Evolutionary conservation across 495 filamentous ascomycete species (phyloP).

Genomic region (Aspergillus saccharolyticus): DNA sequence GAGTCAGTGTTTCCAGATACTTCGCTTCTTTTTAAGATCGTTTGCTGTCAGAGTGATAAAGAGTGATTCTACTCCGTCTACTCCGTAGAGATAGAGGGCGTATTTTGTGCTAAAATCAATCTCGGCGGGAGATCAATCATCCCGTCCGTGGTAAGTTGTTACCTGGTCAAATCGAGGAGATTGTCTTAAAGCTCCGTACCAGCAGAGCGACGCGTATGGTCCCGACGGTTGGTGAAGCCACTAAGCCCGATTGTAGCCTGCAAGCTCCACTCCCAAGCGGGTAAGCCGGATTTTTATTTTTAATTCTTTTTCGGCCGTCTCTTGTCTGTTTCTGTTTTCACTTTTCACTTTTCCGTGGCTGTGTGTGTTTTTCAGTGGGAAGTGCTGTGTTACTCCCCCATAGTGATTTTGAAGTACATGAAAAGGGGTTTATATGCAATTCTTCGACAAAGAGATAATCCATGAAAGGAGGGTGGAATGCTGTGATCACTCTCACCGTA

Average conservation of each 20-base stretch:
- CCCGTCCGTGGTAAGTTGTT: background rate
- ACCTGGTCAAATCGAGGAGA: background rate
- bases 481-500: too few species aligned
- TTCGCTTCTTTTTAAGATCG: background rate
- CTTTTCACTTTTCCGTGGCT: conserved; percentile 14
- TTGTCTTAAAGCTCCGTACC: background rate
- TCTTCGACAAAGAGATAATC: too few species aligned
- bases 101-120: too few species aligned
- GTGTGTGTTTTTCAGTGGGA: conserved; percentile 9
- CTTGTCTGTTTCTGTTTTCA: conserved; percentile 3
- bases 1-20: background rate
- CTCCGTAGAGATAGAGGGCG: too few species aligned
- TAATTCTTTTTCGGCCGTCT: background rate
- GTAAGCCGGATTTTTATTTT: conserved; percentile 15
- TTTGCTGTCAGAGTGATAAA: background rate
- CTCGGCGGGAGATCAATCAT: background rate
- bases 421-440: too few species aligned
- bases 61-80: background rate
- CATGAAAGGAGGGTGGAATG: too few species aligned
- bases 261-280: conserved; percentile 7
- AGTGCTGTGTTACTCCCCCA: background rate
- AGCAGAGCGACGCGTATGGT: conserved; percentile 2
- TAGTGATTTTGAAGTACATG: background rate
- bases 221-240: conserved; percentile 1
- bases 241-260: background rate